phyloP scores from a whole-genome alignment of 1,284 basidiomycete genomes.

The Ustilago crameri region DNA sequence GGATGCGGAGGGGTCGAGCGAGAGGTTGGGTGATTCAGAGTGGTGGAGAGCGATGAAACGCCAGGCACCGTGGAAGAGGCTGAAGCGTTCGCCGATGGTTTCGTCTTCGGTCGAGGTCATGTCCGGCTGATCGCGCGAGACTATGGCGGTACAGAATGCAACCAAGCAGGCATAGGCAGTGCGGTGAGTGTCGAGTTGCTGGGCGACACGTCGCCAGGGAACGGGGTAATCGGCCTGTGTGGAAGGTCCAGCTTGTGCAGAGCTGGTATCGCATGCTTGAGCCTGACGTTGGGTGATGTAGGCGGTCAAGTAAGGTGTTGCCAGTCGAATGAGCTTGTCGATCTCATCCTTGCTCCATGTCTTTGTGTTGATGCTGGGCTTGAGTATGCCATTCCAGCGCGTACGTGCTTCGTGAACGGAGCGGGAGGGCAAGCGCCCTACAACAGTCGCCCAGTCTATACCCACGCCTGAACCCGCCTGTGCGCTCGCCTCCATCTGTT shows the following conservation, averaged over 20 bases:
- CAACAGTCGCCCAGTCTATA: conserved; percentile 39
- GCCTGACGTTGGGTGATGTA: neutral
- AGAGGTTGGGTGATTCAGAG: conserved; percentile 10
- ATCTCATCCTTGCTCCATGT: conserved; percentile 23
- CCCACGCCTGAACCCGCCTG: neutral
- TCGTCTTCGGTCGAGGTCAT: conserved; percentile 27
- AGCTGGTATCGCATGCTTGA: neutral
- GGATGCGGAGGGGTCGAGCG: conserved; percentile 1
- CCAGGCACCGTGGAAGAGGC: conserved; percentile 41
- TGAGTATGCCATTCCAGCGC: conserved; percentile 32
- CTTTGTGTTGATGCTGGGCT: conserved; percentile 27
- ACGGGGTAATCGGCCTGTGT: conserved; percentile 8
- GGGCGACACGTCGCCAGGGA: conserved; percentile 30
- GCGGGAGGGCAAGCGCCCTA: conserved; percentile 19
- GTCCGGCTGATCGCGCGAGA: conserved; percentile 30
- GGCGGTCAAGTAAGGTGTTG: conserved; percentile 14
- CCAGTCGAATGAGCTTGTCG: conserved; percentile 15
- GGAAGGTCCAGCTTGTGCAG: neutral
- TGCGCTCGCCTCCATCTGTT: conserved; percentile 26
- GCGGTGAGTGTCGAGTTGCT: conserved; percentile 17
- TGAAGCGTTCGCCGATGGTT: conserved; percentile 27
- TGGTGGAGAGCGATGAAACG: conserved; percentile 37
- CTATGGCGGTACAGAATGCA: conserved; percentile 24
- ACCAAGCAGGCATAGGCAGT: conserved; percentile 38
- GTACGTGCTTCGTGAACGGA: conserved; percentile 36